phyloP scores from a whole-genome alignment of 2,329 filamentous ascomycete species.

The Chrysoporthe austroafricana region DNA sequence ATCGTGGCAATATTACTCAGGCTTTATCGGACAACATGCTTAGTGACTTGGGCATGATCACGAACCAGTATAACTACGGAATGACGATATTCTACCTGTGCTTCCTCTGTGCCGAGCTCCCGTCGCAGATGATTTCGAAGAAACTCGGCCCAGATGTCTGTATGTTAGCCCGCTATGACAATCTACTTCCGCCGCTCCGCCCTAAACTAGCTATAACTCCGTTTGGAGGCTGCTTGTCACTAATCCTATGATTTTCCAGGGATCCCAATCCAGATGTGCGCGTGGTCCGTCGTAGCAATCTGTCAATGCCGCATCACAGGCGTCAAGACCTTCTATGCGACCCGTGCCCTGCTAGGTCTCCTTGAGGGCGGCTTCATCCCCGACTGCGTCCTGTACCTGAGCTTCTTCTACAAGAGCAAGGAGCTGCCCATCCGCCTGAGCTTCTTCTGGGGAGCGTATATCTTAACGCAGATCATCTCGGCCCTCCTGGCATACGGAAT shows the following conservation, averaged over 20 bases:
- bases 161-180: slow-evolving; percentile 32
- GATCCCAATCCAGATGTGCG: slow-evolving; percentile 50
- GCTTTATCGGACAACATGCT: slow-evolving; percentile 42
- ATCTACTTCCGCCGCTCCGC: background rate
- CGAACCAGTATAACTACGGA: slow-evolving; percentile 51
- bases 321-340: slow-evolving; percentile 45
- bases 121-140: slow-evolving; percentile 57
- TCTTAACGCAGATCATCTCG: slow-evolving; percentile 52
- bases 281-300: slow-evolving; percentile 41
- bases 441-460: slow-evolving; percentile 68
- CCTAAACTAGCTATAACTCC: background rate
- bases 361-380: slow-evolving; percentile 46
- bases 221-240: background rate
- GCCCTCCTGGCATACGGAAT: slow-evolving; percentile 60
- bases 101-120: slow-evolving; percentile 57
- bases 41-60: slow-evolving; percentile 37
- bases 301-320: slow-evolving; percentile 49
- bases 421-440: slow-evolving; percentile 67
- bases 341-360: slow-evolving; percentile 46
- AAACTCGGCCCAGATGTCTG: slow-evolving; percentile 46
- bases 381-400: slow-evolving; percentile 64
- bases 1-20: slow-evolving; percentile 42
- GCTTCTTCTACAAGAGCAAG: slow-evolving; percentile 70
- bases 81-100: slow-evolving; percentile 53
- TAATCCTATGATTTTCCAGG: slow-evolving; percentile 35